Base-by-base conservation (phyloP, 78 protist genomes). In the Speleostelium caveatum region DNA sequence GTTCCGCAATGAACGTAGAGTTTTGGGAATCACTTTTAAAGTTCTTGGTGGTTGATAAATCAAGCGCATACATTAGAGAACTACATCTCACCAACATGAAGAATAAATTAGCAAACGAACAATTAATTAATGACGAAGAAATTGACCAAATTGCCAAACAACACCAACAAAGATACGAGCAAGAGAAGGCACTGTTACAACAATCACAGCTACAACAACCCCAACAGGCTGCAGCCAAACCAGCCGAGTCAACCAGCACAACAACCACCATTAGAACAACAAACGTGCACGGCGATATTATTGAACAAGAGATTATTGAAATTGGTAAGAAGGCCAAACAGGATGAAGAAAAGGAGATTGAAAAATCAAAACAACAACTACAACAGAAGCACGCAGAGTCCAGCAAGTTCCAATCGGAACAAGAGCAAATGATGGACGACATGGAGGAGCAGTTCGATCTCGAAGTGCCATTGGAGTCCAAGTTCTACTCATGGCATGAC, bases 401-500 rank as follows among this genome's bases (percentile, higher is more conserved):
- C 79, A 67, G 49, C 66, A 45, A 45, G 10, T 6, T 45, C 0
- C 28, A 72, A 69, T 49, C 38, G 55, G 28, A 14, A 22, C 28
- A 32, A 22, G 26, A 10, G 19, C 6, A 53, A 16, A 62, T 86
- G 65, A 75, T 56, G 42, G 85, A 79, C 26, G 92, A 67, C 14
- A 49, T 32, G 2, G 88, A 79, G 19, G 91, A 83, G 35, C 75
- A 83, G 19, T 83, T 83, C 41, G 77, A 74, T 42, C 17, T 38
- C 8, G 86, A 62, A 6, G 79, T 72, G 3, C 41, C 49, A 60
- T 33, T 74, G 58, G 91, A 63, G 38, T n/a, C 42, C 24, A 90
- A 96, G 75, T 61, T 68, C 55, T 93, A 94, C 60, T 33, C 77
- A 56, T 97, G 98, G 99, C 86, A 95, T 42, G 98, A 97, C 93